Evolutionary conservation across 441 rosid species (phyloP).

Genomic region (Populus hybrid): DNA sequence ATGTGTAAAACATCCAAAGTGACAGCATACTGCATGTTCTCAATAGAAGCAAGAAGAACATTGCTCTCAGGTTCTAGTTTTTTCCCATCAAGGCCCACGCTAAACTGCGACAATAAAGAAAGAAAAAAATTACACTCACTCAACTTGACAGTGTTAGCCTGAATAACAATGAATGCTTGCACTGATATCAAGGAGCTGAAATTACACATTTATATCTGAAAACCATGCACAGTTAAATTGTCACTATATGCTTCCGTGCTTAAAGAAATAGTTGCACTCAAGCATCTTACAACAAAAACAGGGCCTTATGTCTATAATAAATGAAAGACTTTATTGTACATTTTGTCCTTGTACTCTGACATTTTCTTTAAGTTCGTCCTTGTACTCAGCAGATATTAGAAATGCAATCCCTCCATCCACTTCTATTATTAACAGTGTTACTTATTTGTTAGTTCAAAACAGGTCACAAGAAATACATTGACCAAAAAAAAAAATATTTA

Average conservation of each 20-base stretch:
- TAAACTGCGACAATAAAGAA: conserved; percentile 43
- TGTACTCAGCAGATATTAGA: no score
- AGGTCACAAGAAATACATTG: no score
- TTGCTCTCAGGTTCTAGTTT: conserved; percentile 97
- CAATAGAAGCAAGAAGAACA: conserved; percentile 97
- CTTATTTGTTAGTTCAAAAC: no score
- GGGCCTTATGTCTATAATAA: neutral
- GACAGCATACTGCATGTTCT: conserved; percentile 99
- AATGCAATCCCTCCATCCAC: no score
- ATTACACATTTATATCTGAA: no score
- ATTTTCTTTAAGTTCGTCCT: neutral
- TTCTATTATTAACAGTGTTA: no score
- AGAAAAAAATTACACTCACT: neutral
- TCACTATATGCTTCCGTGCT: neutral
- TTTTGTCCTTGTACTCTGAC: neutral
- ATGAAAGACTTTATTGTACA: neutral
- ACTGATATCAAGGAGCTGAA: neutral
- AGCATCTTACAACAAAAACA: neutral
- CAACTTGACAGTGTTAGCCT: neutral
- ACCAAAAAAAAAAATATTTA: no score
- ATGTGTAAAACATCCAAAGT: conserved; percentile 91
- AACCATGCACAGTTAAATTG: no score
- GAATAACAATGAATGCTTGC: neutral
- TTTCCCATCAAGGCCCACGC: conserved; percentile 83
- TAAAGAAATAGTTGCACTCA: neutral